Conservation (phyloP, 2,329 filamentous ascomycete species). For the Westerdykella sp. region DNA sequence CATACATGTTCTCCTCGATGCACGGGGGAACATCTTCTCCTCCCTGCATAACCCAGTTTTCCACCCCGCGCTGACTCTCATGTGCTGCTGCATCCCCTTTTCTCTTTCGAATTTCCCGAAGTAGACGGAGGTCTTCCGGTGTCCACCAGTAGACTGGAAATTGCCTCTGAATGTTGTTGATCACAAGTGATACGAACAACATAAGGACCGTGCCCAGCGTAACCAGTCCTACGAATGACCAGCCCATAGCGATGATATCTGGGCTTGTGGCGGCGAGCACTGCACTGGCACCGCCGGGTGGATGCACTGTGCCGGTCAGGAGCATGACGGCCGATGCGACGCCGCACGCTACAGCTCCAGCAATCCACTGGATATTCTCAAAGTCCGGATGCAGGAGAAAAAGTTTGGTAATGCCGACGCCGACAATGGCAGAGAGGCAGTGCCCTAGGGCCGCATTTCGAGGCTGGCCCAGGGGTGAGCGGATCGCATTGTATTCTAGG, state of each 20-base stretch:
- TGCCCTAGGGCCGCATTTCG: slow-evolving; percentile 44
- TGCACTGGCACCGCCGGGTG: slow-evolving; percentile 47
- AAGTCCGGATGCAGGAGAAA: slow-evolving; percentile 38
- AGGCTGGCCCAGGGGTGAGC: slow-evolving; percentile 44
- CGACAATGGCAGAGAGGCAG: slow-evolving; percentile 40
- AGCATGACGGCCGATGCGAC: slow-evolving; percentile 42
- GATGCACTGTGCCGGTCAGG: slow-evolving; percentile 44
- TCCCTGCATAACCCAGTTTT: background rate
- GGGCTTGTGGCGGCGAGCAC: slow-evolving; percentile 41
- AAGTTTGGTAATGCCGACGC: slow-evolving; percentile 41
- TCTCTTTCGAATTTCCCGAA: slow-evolving; percentile 14
- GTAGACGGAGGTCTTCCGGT: slow-evolving; percentile 27
- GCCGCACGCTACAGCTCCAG: slow-evolving; percentile 41
- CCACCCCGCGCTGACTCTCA: background rate
- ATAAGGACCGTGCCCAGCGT: slow-evolving; percentile 40
- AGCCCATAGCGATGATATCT: slow-evolving; percentile 40
- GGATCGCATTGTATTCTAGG: slow-evolving; percentile 44
- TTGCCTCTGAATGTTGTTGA: slow-evolving; percentile 44
- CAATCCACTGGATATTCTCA: slow-evolving; percentile 40
- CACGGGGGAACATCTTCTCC: background rate
- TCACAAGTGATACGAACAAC: slow-evolving; percentile 37
- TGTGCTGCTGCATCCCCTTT: background rate
- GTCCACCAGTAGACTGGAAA: slow-evolving; percentile 49
- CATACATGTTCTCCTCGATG: background rate
- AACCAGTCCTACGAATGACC: slow-evolving; percentile 42